phyloP scores from a whole-genome alignment of 768 basidiomycete species.

The Lactifluus echinatus region DNA sequence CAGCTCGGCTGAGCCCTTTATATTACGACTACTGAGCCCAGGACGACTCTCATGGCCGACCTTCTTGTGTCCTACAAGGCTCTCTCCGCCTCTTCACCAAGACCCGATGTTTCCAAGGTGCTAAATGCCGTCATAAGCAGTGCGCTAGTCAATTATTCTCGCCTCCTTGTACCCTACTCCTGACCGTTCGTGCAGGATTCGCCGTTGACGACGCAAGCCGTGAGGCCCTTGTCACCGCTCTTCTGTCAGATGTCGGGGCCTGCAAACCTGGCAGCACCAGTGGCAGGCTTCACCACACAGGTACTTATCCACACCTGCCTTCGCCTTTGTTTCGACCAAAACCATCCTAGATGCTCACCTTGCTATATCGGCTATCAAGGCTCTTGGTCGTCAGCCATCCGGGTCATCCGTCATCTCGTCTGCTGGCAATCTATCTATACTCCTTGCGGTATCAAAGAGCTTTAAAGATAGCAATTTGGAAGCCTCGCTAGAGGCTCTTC shows the following conservation, averaged over 20 bases:
- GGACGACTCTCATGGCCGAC: slow-evolving; percentile 34
- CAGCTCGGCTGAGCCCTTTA: background rate
- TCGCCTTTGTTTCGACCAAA: background rate
- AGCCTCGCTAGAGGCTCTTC: slow-evolving; percentile 59
- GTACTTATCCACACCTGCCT: background rate
- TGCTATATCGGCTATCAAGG: slow-evolving; percentile 66
- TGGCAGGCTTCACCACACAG: slow-evolving; percentile 11
- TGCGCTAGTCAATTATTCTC: slow-evolving; percentile 21
- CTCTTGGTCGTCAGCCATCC: slow-evolving; percentile 58
- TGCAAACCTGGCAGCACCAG: slow-evolving; percentile 12
- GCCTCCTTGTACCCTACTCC: slow-evolving; percentile 31
- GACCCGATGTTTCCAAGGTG: slow-evolving; percentile 35
- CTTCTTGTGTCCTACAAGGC: slow-evolving; percentile 39
- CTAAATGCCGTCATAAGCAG: slow-evolving; percentile 46
- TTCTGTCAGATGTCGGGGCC: slow-evolving; percentile 4
- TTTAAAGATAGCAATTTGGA: slow-evolving; percentile 48
- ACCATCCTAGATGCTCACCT: slow-evolving; percentile 48
- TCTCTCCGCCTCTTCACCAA: slow-evolving; percentile 20
- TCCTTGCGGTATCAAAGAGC: slow-evolving; percentile 43
- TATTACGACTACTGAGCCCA: background rate
- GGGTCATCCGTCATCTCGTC: slow-evolving; percentile 56
- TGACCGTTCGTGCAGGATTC: slow-evolving; percentile 38
- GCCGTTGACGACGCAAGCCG: slow-evolving; percentile 1
- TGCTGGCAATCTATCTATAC: slow-evolving; percentile 44
- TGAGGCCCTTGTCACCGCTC: background rate